Conservation (phyloP, 345 rosid genomes). For the Eucalyptus regnans region DNA sequence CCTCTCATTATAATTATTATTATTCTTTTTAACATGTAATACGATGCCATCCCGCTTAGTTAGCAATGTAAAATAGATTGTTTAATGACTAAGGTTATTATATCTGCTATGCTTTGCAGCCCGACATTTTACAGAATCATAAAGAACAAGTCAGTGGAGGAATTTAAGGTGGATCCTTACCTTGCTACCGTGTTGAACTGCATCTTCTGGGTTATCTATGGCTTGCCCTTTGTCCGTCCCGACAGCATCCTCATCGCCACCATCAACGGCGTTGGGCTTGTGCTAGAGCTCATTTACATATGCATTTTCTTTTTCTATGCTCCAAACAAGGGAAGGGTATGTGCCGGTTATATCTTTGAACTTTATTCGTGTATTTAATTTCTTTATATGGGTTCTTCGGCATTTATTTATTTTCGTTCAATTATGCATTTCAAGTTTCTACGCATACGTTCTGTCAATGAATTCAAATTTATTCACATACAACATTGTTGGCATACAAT, state of each 20-base stretch:
- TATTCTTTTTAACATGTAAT: not conserved
- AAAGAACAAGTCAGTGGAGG: slow-evolving; percentile 25
- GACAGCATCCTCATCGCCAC: slow-evolving; percentile 27
- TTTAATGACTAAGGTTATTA: not conserved
- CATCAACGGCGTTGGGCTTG: slow-evolving; percentile 26
- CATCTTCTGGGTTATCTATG: slow-evolving; percentile 26
- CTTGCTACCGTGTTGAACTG: slow-evolving; percentile 23
- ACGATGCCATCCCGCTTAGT: not conserved
- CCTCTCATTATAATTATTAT: not conserved
- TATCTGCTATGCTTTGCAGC: slow-evolving; percentile 2
- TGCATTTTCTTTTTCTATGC: slow-evolving; percentile 11
- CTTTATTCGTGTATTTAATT: not conserved
- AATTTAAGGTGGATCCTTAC: slow-evolving; percentile 29
- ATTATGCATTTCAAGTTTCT: not conserved
- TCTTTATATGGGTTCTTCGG: not conserved
- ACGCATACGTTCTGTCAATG: not conserved
- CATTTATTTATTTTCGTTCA: not conserved
- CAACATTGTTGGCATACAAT: not conserved
- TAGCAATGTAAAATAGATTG: not conserved
- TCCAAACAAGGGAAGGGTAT: not conserved
- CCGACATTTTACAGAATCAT: slow-evolving; percentile 25
- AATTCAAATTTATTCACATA: not conserved
- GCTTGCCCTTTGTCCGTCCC: slow-evolving; percentile 22
- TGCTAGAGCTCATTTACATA: slow-evolving; percentile 13
- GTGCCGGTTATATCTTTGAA: not conserved